phyloP scores from a whole-genome alignment of 1,139 yeast genomes.

The Zygosaccharomyces sapae region DNA sequence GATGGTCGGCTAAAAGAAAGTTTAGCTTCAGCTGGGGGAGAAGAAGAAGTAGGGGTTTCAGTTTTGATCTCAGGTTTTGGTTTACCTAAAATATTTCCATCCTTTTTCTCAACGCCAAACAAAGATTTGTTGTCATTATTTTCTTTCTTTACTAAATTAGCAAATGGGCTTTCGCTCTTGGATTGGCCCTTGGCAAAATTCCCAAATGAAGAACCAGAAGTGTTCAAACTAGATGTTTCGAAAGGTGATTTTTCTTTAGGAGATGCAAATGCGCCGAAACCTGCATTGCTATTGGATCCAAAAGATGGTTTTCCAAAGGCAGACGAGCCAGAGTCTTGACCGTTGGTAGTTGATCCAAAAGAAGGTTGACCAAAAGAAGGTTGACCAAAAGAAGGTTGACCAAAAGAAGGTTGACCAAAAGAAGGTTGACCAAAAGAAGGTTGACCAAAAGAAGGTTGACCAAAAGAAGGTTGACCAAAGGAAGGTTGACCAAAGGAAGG shows the following conservation, averaged over 20 bases:
- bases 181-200: conserved; percentile 4
- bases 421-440: conserved; percentile 7
- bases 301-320: conserved; percentile 12
- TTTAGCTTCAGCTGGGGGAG: conserved; percentile 7
- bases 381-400: no score
- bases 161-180: conserved; percentile 10
- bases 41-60: background rate
- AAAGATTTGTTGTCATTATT: conserved; percentile 1
- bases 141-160: conserved; percentile 14
- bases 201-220: conserved; percentile 4
- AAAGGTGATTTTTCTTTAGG: conserved; percentile 10
- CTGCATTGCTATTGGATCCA: background rate
- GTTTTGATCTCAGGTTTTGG: conserved; percentile 11
- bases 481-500: no score
- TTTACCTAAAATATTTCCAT: conserved; percentile 5
- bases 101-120: conserved; percentile 12
- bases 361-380: no score
- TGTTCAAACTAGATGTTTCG: conserved; percentile 3
- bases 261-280: conserved; percentile 3
- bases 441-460: conserved; percentile 18
- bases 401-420: no score
- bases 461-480: no score
- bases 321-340: conserved; percentile 7
- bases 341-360: conserved; percentile 13
- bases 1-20: conserved; percentile 12